phyloP scores from a whole-genome alignment of 1,139 yeast genomes.

The Pneumocystis canis region DNA sequence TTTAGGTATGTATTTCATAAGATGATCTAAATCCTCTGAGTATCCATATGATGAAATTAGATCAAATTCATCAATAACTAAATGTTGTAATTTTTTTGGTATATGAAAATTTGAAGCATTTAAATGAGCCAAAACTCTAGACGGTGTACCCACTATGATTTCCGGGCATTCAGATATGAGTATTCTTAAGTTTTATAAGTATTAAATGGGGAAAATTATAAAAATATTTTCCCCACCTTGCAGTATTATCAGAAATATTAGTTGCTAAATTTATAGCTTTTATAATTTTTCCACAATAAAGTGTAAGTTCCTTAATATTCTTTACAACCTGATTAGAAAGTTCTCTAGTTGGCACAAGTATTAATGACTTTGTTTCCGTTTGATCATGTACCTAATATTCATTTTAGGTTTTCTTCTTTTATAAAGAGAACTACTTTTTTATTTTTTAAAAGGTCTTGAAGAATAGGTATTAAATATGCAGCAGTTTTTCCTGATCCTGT shows the following conservation, averaged over 20 bases:
- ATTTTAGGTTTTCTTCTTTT: background rate
- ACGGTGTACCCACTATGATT: slow-evolving; percentile 76
- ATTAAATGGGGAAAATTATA: background rate
- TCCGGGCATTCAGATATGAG: slow-evolving; percentile 63
- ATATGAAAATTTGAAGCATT: slow-evolving; percentile 26
- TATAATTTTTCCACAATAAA: slow-evolving; percentile 56
- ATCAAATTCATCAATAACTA: slow-evolving; percentile 94
- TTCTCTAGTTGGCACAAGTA: slow-evolving; percentile 77
- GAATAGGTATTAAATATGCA: slow-evolving; percentile 66
- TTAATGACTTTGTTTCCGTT: slow-evolving; percentile 34
- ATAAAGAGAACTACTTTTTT: slow-evolving; percentile 12
- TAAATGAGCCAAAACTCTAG: slow-evolving; percentile 43
- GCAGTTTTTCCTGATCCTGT: slow-evolving; percentile 89
- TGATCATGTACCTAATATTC: slow-evolving; percentile 5
- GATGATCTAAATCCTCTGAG: slow-evolving; percentile 56
- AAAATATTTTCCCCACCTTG: slow-evolving; percentile 21
- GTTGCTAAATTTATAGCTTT: slow-evolving; percentile 61
- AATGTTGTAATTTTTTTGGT: slow-evolving; percentile 38
- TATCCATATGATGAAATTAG: slow-evolving; percentile 81
- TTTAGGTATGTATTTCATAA: slow-evolving; percentile 50
- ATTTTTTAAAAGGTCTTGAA: slow-evolving; percentile 43
- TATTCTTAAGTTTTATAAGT: slow-evolving; percentile 26
- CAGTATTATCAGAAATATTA: slow-evolving; percentile 56
- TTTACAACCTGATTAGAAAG: slow-evolving; percentile 68
- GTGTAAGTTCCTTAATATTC: slow-evolving; percentile 51